phyloP scores from a whole-genome alignment of 352 stramenopile species.

The Hyaloperonospora arabidopsidis region DNA sequence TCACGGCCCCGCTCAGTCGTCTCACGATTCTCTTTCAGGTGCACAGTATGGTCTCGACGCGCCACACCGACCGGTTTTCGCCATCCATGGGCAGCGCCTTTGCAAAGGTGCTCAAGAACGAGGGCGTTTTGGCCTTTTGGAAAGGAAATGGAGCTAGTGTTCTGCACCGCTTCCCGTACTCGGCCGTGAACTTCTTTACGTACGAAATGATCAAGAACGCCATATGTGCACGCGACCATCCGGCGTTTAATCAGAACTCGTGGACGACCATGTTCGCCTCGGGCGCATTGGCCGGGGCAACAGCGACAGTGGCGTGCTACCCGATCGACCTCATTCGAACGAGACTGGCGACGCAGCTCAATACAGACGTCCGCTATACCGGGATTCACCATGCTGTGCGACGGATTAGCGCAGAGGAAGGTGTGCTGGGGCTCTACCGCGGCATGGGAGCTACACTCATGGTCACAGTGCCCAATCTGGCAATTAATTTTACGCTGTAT shows the following conservation, averaged over 20 bases:
- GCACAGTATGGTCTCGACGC: slow-evolving; percentile 90
- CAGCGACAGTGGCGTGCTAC: slow-evolving; percentile 89
- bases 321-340: slow-evolving; percentile 94
- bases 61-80: slow-evolving; percentile 78
- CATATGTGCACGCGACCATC: slow-evolving; percentile 58
- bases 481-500: slow-evolving; percentile 94
- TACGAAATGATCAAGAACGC: slow-evolving; percentile 89
- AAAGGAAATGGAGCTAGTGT: slow-evolving; percentile 94
- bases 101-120: slow-evolving; percentile 90
- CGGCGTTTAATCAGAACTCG: slow-evolving; percentile 59
- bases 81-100: slow-evolving; percentile 63
- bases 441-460: slow-evolving; percentile 90
- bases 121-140: slow-evolving; percentile 89
- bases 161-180: slow-evolving; percentile 94
- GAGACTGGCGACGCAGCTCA: slow-evolving; percentile 90
- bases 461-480: slow-evolving; percentile 93
- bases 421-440: slow-evolving; percentile 88
- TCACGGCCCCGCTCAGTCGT: slow-evolving; percentile 91
- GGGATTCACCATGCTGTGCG: slow-evolving; percentile 90
- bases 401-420: slow-evolving; percentile 87
- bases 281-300: slow-evolving; percentile 58
- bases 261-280: slow-evolving; percentile 74
- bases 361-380: slow-evolving; percentile 79
- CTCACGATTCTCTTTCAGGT: slow-evolving; percentile 96
- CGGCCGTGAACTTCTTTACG: slow-evolving; percentile 94